phyloP scores from a whole-genome alignment of 345 rosid species.

The Erodium maritimum region DNA sequence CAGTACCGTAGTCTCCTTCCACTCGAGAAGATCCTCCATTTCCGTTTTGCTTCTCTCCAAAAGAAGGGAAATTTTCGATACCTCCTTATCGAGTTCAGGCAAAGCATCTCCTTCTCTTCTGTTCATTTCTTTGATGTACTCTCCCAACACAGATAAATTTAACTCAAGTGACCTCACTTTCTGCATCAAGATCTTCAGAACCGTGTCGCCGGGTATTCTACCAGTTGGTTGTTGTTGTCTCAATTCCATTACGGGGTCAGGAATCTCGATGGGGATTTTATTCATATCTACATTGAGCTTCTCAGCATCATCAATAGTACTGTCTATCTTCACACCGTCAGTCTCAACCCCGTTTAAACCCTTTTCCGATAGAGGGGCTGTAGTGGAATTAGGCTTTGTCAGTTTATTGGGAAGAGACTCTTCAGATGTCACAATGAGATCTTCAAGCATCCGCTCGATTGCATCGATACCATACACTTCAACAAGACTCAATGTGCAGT shows the following conservation, averaged over 20 bases:
- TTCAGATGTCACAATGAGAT: slow-evolving; percentile 52
- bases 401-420: slow-evolving; percentile 25
- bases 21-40: slow-evolving; percentile 35
- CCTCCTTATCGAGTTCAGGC: slow-evolving; percentile 50
- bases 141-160: slow-evolving; percentile 64
- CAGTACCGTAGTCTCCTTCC: slow-evolving; percentile 58
- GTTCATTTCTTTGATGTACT: slow-evolving; percentile 54
- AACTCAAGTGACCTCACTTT: slow-evolving; percentile 68
- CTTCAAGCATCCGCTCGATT: slow-evolving; percentile 87
- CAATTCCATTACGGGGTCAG: slow-evolving; percentile 48
- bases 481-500: slow-evolving; percentile 73
- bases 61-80: slow-evolving; percentile 32
- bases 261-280: slow-evolving; percentile 22
- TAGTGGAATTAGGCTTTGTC: slow-evolving; percentile 22
- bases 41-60: slow-evolving; percentile 49
- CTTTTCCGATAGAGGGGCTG: slow-evolving; percentile 18
- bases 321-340: slow-evolving; percentile 14
- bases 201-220: slow-evolving; percentile 53
- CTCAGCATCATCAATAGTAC: slow-evolving; percentile 23
- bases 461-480: slow-evolving; percentile 92
- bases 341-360: slow-evolving; percentile 15
- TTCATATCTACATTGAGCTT: slow-evolving; percentile 18
- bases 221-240: slow-evolving; percentile 50
- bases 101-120: slow-evolving; percentile 38
- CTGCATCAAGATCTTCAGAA: slow-evolving; percentile 83